These are phyloP conservation scores for Tolypocladium sp. DNA, from an alignment of 2,329 filamentous ascomycete species.

Conservation along the genomic window DNA sequence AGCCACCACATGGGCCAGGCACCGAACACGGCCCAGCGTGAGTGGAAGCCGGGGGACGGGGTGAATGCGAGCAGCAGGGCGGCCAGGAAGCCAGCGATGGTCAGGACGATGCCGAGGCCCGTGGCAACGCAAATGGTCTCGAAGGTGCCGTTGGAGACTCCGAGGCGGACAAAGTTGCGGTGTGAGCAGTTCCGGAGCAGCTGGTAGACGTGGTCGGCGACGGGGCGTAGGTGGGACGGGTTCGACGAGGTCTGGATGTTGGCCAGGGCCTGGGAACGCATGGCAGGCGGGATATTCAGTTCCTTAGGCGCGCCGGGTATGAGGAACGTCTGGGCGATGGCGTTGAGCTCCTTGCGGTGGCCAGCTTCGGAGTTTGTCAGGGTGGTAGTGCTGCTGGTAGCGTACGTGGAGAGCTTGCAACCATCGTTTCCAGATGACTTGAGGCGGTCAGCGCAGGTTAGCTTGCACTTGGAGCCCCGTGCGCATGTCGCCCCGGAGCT, in stretches of 20 bases:
- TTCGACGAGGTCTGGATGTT: conserved; percentile 23
- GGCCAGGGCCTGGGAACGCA: conserved; percentile 28
- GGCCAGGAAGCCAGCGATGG: conserved; percentile 27
- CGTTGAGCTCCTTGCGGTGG: conserved; percentile 21
- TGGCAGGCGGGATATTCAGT: conserved; percentile 34
- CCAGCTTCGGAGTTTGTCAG: neutral
- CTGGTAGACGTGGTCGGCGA: conserved; percentile 36
- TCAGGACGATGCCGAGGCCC: conserved; percentile 29
- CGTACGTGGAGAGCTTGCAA: neutral
- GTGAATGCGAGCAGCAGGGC: conserved; percentile 29
- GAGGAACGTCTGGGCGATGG: conserved; percentile 31
- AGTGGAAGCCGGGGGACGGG: conserved; percentile 26
- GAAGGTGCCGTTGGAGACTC: conserved; percentile 41
- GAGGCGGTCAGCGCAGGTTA: neutral
- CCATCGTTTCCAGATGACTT: neutral
- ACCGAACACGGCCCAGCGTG: conserved; percentile 30
- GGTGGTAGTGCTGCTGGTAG: conserved; percentile 3
- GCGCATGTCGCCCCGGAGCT: neutral
- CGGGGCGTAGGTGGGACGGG: conserved; percentile 27
- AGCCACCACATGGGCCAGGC: conserved; percentile 37
- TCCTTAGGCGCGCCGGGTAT: conserved; percentile 32
- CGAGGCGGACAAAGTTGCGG: conserved; percentile 42
- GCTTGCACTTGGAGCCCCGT: neutral
- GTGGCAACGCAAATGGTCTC: conserved; percentile 39
- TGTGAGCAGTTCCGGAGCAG: conserved; percentile 39